Evolutionary conservation across 768 basidiomycete genomes (phyloP).

Genomic region (Pisolithus albus): DNA sequence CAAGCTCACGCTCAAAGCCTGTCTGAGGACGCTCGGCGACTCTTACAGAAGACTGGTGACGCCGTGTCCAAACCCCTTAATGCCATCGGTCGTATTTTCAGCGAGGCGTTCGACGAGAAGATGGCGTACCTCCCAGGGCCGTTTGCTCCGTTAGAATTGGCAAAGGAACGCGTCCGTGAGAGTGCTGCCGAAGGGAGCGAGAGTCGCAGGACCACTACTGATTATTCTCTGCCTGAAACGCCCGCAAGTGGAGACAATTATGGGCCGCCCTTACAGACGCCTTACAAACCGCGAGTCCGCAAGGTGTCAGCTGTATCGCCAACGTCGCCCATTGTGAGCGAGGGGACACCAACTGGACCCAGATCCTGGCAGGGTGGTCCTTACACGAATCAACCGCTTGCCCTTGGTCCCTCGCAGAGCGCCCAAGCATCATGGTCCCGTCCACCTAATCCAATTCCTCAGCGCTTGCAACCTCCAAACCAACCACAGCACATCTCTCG

Average conservation of each 20-base stretch:
- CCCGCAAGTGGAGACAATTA: constrained; percentile 29
- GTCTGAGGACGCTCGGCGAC: constrained; percentile 68
- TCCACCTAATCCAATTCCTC: constrained; percentile 18
- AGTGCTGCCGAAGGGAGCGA: constrained; percentile 28
- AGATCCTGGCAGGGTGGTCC: constrained; percentile 19
- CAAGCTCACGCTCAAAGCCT: constrained; percentile 27
- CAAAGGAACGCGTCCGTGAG: constrained; percentile 41
- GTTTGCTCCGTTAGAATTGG: constrained; percentile 62
- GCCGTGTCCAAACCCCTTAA: constrained; percentile 87
- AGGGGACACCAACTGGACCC: constrained; percentile 40
- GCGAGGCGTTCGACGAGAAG: constrained; percentile 71
- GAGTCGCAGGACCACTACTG: constrained; percentile 36
- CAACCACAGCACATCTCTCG: constrained; percentile 56
- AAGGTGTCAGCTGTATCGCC: constrained; percentile 41
- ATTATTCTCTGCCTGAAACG: constrained; percentile 37
- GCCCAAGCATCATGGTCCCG: constrained; percentile 2
- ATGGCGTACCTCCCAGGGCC: constrained; percentile 61
- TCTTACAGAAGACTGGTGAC: constrained; percentile 87
- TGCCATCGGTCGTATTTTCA: constrained; percentile 83
- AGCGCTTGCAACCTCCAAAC: constrained; percentile 30
- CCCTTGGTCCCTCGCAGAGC: constrained; percentile 45
- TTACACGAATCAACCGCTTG: constrained; percentile 42
- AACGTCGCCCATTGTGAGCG: constrained; percentile 20
- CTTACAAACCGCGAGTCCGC: constrained; percentile 69
- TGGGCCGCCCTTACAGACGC: constrained; percentile 44